A percentile compares a stretch with the other conserved stretches of the same genome.
Conservation (phyloP, 352 stramenopile genomes). For the Phytophthora citrophthora region DNA sequence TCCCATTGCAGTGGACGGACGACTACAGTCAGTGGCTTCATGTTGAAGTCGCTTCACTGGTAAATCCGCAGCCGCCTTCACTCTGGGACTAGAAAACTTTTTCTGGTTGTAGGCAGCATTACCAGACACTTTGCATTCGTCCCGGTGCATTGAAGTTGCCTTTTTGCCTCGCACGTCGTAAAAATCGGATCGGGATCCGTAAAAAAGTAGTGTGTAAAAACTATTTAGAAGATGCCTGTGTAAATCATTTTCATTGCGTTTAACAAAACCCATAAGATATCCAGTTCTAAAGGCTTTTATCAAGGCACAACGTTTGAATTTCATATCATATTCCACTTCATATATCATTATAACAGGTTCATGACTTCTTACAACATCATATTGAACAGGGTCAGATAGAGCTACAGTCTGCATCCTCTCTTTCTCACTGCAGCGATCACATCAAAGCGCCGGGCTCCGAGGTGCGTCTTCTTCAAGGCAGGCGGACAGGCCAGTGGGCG, state of each 20-base stretch:
- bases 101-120: background rate
- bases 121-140: background rate
- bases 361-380: constrained; percentile 12
- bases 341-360: constrained; percentile 9
- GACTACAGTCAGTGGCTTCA: background rate
- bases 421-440: constrained; percentile 17
- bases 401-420: constrained; percentile 22
- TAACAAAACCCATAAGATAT: too few species aligned
- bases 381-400: background rate
- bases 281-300: background rate
- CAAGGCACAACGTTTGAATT: background rate
- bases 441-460: constrained; percentile 12
- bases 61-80: background rate
- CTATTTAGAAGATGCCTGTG: constrained; percentile 7
- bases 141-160: constrained; percentile 9
- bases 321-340: background rate
- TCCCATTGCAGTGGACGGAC: constrained; percentile 2
- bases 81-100: background rate
- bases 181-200: constrained; percentile 14
- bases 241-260: background rate
- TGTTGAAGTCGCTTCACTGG: constrained; percentile 3
- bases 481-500: constrained; percentile 4
- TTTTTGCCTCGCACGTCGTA: constrained; percentile 3
- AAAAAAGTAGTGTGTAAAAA: constrained; percentile 28
- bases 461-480: constrained; percentile 1